Conservation (phyloP, 169 alveolate species). For the Prorocentrum cordatum region DNA sequence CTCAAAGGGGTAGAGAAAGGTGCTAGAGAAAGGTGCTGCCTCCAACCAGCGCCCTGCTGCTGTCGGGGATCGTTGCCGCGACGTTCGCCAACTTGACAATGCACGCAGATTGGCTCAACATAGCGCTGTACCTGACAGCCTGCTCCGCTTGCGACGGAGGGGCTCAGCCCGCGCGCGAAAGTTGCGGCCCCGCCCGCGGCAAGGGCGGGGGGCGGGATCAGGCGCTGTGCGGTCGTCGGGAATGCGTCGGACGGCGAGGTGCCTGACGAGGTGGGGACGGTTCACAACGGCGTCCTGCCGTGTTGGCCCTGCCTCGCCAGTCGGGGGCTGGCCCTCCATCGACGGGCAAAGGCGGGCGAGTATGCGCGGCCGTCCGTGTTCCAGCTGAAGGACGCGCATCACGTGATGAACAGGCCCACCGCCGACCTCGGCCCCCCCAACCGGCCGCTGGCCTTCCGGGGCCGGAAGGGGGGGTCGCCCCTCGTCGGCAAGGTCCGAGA, state of each 20-base stretch:
- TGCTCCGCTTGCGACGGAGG: not conserved
- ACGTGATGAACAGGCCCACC: too few species aligned
- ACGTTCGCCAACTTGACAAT: not conserved
- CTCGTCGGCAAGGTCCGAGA: too few species aligned
- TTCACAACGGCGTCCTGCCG: not conserved
- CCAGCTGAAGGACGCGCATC: too few species aligned
- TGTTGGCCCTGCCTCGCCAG: not conserved
- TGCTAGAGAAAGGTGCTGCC: slow-evolving; percentile 32
- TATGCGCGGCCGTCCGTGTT: too few species aligned
- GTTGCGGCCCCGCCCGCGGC: not conserved
- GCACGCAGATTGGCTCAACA: not conserved
- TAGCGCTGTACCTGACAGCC: not conserved
- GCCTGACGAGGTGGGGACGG: slow-evolving; percentile 20
- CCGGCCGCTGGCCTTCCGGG: too few species aligned
- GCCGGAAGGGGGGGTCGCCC: too few species aligned
- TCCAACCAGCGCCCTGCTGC: not conserved
- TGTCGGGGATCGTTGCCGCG: not conserved
- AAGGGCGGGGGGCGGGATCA: not conserved
- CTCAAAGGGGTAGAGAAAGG: too few species aligned
- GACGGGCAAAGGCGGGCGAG: too few species aligned
- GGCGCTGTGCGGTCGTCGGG: not conserved
- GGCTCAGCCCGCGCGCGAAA: not conserved
- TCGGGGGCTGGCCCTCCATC: too few species aligned
- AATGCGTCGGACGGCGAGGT: not conserved
- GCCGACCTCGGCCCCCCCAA: too few species aligned